These are phyloP conservation scores for Penicillium sp. DNA, from an alignment of 2,329 filamentous ascomycete genomes.

Conservation along the genomic window DNA sequence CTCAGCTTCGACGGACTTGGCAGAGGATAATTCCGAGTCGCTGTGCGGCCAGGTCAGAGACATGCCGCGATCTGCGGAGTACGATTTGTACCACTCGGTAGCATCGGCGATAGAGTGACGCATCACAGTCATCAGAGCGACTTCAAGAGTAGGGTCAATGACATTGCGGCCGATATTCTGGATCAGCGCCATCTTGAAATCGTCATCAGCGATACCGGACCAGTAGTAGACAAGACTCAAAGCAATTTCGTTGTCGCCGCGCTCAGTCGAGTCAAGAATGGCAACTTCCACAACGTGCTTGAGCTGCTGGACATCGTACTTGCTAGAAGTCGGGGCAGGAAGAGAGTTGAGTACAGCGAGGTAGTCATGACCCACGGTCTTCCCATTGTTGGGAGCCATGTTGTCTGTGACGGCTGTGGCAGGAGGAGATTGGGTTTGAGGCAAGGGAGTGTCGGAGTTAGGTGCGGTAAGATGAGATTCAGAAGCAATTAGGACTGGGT, in stretches of 20 bases:
- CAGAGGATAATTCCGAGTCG: constrained; percentile 39
- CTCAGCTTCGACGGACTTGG: constrained; percentile 36
- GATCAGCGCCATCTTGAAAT: constrained; percentile 19
- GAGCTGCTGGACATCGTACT: constrained; percentile 13
- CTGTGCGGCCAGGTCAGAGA: constrained; percentile 14
- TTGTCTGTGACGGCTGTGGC: constrained; percentile 1
- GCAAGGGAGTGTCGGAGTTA: neutral
- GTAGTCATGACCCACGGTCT: constrained; percentile 4
- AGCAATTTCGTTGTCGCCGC: constrained; percentile 5
- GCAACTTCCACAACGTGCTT: constrained; percentile 10
- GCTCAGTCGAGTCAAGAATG: constrained; percentile 1
- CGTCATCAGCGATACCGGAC: constrained; percentile 11
- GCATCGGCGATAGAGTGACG: constrained; percentile 11
- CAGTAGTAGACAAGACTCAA: constrained; percentile 17
- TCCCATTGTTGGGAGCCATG: constrained; percentile 5
- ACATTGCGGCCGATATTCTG: constrained; percentile 12
- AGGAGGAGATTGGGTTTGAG: constrained; percentile 4
- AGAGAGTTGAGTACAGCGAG: constrained; percentile 10
- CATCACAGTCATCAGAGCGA: constrained; percentile 12
- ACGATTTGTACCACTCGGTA: constrained; percentile 12
- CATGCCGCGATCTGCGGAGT: neutral
- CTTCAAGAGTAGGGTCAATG: constrained; percentile 5
- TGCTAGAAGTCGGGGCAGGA: constrained; percentile 10
- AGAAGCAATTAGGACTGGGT: constrained; percentile 2
- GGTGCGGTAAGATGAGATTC: constrained; percentile 6